phyloP scores from a whole-genome alignment of 2,329 filamentous ascomycete genomes.

The Sporothrix brasiliensis region DNA sequence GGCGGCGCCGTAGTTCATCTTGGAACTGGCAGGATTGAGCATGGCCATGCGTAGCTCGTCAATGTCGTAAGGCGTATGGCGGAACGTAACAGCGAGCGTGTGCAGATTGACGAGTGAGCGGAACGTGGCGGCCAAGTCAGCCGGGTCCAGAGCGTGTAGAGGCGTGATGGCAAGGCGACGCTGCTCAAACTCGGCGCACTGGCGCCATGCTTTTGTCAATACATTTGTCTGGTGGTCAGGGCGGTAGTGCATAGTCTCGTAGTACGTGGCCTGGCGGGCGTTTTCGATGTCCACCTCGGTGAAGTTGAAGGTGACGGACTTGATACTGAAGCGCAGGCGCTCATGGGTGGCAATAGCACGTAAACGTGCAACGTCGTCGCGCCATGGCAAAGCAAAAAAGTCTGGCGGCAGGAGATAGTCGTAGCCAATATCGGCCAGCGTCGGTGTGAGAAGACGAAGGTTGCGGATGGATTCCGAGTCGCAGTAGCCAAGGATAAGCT shows the following conservation, averaged over 20 bases:
- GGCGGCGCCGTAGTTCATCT: slow-evolving; percentile 46
- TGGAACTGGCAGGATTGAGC: slow-evolving; percentile 46
- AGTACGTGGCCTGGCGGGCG: slow-evolving; percentile 44
- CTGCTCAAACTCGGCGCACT: slow-evolving; percentile 43
- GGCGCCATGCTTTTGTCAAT: slow-evolving; percentile 27
- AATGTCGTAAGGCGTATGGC: slow-evolving; percentile 47
- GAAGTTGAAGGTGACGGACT: slow-evolving; percentile 52
- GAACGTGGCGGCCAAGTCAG: slow-evolving; percentile 42
- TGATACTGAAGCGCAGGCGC: slow-evolving; percentile 48
- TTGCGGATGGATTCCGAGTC: slow-evolving; percentile 46
- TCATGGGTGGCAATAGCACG: slow-evolving; percentile 50
- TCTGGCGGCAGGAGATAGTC: slow-evolving; percentile 48
- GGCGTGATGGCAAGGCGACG: slow-evolving; percentile 43
- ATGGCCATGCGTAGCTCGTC: slow-evolving; percentile 46
- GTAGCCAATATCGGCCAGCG: slow-evolving; percentile 49
- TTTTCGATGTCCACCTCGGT: slow-evolving; percentile 49
- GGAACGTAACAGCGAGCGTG: slow-evolving; percentile 49
- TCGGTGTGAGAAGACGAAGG: slow-evolving; percentile 48
- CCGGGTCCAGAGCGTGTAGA: slow-evolving; percentile 42
- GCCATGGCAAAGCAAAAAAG: slow-evolving; percentile 51
- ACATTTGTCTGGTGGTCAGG: slow-evolving; percentile 44
- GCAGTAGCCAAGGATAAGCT: slow-evolving; percentile 50
- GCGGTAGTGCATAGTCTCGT: slow-evolving; percentile 46
- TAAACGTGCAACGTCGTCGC: slow-evolving; percentile 51
- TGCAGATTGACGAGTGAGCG: slow-evolving; percentile 47